Percentiles rank a stretch among this genome's conserved stretches.
phyloP scores from a whole-genome alignment of 1,284 basidiomycete genomes.

The Kwoniella shivajii region DNA sequence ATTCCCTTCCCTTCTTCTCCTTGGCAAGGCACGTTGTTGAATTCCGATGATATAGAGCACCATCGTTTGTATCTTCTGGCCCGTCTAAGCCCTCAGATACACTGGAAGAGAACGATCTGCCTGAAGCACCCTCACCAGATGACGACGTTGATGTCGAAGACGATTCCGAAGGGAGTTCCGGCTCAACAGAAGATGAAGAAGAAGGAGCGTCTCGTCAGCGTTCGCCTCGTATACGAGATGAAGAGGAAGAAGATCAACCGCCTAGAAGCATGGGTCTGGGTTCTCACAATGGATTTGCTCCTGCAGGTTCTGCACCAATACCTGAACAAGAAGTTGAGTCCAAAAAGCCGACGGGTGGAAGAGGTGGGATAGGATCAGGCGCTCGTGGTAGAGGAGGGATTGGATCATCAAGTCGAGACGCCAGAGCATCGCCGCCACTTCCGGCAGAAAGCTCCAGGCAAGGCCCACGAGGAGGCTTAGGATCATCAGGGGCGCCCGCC shows the following conservation, averaged over 20 bases:
- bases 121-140: slow-evolving; percentile 8
- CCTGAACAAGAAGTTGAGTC: background rate
- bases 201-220: slow-evolving; percentile 46
- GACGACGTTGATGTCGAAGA: slow-evolving; percentile 41
- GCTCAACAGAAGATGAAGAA: slow-evolving; percentile 48
- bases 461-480: slow-evolving; percentile 19
- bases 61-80: slow-evolving; percentile 60
- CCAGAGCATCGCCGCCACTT: background rate
- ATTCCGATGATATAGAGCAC: slow-evolving; percentile 57
- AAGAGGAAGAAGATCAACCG: slow-evolving; percentile 22
- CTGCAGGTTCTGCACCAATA: background rate
- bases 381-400: slow-evolving; percentile 12
- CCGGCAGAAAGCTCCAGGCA: slow-evolving; percentile 10
- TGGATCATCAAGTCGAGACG: slow-evolving; percentile 4
- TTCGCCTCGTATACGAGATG: slow-evolving; percentile 33
- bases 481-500: slow-evolving; percentile 22
- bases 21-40: background rate
- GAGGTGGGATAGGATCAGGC: slow-evolving; percentile 47
- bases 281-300: slow-evolving; percentile 13
- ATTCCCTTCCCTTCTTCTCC: background rate
- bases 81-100: background rate
- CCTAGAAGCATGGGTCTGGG: slow-evolving; percentile 25
- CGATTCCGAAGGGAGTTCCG: background rate
- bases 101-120: background rate
- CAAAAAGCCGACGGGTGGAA: slow-evolving; percentile 4